Percentiles rank a stretch among this genome's conserved stretches.
phyloP scores from a whole-genome alignment of 345 rosid species.

The Eucalyptus lansdowneana region DNA sequence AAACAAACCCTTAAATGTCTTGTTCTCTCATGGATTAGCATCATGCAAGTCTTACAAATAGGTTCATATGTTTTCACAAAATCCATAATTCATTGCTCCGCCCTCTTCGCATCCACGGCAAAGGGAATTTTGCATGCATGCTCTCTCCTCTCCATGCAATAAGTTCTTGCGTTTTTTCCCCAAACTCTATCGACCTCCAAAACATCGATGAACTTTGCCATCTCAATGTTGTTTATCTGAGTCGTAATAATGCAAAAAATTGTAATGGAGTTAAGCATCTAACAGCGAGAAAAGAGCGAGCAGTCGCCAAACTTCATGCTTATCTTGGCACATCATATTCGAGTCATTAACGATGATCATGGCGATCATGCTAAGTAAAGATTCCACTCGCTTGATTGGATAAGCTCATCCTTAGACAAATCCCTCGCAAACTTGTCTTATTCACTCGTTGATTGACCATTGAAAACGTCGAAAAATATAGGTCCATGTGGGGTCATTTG shows the following conservation, averaged over 20 bases:
- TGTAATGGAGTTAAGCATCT: background rate
- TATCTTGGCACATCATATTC: background rate
- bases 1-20: background rate
- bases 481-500: background rate
- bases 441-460: background rate
- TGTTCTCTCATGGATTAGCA: background rate
- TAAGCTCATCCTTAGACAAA: background rate
- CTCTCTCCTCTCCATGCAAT: background rate
- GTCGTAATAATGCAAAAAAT: background rate
- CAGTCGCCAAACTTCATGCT: background rate
- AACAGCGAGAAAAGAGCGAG: background rate
- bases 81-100: background rate
- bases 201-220: background rate
- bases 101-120: background rate
- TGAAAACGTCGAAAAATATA: background rate
- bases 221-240: background rate
- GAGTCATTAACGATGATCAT: background rate
- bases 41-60: background rate
- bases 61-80: background rate
- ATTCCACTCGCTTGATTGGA: background rate
- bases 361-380: background rate
- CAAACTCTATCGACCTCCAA: background rate
- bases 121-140: background rate
- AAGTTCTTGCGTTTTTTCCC: background rate
- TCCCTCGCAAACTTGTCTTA: background rate